phyloP scores from a whole-genome alignment of 495 filamentous ascomycete genomes.

The Hypoxylon subgilvum region DNA sequence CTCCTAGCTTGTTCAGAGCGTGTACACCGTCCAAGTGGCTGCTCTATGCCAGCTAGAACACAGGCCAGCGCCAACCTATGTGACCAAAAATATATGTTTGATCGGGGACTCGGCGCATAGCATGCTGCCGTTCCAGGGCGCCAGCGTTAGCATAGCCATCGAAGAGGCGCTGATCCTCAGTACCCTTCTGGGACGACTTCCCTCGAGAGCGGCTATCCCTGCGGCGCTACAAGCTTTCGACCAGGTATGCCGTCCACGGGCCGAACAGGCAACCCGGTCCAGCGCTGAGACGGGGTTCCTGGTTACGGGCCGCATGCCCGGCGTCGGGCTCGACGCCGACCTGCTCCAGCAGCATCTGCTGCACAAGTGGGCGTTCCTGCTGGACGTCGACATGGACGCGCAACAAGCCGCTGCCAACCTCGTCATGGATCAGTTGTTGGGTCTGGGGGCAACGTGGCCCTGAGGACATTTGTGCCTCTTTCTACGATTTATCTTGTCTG shows the following conservation, averaged over 20 bases:
- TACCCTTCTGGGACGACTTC: slow-evolving; percentile 27
- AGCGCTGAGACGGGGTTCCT: slow-evolving; percentile 28
- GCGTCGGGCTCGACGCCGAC: slow-evolving; percentile 32
- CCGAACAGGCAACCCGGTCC: slow-evolving; percentile 22
- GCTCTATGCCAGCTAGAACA: slow-evolving; percentile 34
- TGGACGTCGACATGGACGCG: slow-evolving; percentile 18
- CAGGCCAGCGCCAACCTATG: slow-evolving; percentile 34
- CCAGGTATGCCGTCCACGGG: slow-evolving; percentile 36
- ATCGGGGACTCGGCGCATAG: slow-evolving; percentile 39
- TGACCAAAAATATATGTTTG: slow-evolving; percentile 30
- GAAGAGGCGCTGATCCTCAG: slow-evolving; percentile 38
- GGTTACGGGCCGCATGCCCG: slow-evolving; percentile 23
- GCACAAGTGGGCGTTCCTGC: slow-evolving; percentile 29
- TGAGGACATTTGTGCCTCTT: background rate
- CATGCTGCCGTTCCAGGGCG: slow-evolving; percentile 32
- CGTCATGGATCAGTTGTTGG: slow-evolving; percentile 35
- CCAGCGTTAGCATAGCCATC: slow-evolving; percentile 20
- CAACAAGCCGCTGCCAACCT: slow-evolving; percentile 14
- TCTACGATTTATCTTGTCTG: background rate
- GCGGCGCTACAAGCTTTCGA: slow-evolving; percentile 38
- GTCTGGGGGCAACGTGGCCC: background rate
- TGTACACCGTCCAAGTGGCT: slow-evolving; percentile 41
- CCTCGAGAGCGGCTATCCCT: slow-evolving; percentile 31
- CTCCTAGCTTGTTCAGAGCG: slow-evolving; percentile 33
- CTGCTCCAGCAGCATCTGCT: slow-evolving; percentile 27